phyloP scores from a whole-genome alignment of 2,329 filamentous ascomycete species.

The Penicillium sp. region DNA sequence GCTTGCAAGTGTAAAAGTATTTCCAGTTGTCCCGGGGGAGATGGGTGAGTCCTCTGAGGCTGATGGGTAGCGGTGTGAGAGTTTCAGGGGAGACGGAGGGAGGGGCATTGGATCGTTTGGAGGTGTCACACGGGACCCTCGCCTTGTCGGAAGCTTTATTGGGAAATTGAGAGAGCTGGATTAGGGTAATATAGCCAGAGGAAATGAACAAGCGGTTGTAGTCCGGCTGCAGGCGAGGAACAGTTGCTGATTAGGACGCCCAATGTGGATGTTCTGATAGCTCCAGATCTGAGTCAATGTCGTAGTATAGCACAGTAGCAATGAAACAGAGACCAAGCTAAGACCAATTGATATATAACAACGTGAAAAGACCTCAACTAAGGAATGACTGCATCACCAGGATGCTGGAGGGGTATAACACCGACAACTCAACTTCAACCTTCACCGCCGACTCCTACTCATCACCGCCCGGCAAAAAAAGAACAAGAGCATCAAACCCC shows the following conservation, averaged over 20 bases:
- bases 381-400: conserved; percentile 2
- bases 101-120: conserved; percentile 24
- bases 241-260: neutral
- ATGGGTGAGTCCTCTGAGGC: conserved; percentile 37
- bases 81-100: conserved; percentile 36
- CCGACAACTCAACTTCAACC: neutral
- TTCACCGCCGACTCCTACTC: conserved; percentile 1
- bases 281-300: conserved; percentile 1
- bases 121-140: conserved; percentile 1
- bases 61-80: conserved; percentile 41
- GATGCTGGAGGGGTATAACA: conserved; percentile 6
- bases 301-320: neutral
- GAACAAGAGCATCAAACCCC: conserved; percentile 13
- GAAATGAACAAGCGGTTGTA: neutral
- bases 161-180: neutral
- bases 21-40: conserved; percentile 32
- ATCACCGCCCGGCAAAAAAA: conserved; percentile 23
- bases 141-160: neutral
- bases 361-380: conserved; percentile 1
- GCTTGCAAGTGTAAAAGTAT: conserved; percentile 30
- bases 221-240: conserved; percentile 3
- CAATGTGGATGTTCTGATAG: neutral
- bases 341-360: conserved; percentile 1
- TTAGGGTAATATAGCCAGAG: neutral
- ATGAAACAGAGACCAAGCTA: neutral